phyloP scores from a whole-genome alignment of 805 yeast species.

The Wickerhamomyces mucosus region DNA sequence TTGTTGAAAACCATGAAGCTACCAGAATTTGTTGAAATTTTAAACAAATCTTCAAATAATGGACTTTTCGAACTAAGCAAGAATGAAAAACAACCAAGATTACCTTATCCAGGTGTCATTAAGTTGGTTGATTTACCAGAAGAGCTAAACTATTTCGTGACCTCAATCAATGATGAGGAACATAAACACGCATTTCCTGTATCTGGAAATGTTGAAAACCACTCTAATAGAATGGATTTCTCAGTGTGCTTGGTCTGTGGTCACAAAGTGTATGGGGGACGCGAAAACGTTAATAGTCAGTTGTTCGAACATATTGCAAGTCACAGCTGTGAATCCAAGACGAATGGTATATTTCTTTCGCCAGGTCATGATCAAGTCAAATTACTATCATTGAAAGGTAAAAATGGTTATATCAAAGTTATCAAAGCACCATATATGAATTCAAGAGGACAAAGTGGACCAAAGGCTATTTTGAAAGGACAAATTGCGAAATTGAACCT shows the following conservation, averaged over 20 bases:
- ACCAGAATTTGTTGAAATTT: constrained; percentile 4
- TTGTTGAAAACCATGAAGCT: constrained; percentile 7
- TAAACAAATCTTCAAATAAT: background rate
- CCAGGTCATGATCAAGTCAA: constrained; percentile 27
- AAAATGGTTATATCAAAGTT: constrained; percentile 23
- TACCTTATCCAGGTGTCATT: constrained; percentile 41
- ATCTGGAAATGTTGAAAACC: constrained; percentile 3
- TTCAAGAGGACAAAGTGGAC: constrained; percentile 65
- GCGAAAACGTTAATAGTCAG: too few relatives aligned
- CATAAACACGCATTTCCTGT: constrained; percentile 8
- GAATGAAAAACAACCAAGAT: too few relatives aligned
- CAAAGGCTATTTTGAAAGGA: constrained; percentile 43
- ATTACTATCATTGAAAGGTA: constrained; percentile 11
- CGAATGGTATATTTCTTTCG: constrained; percentile 26
- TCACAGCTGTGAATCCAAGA: constrained; percentile 11
- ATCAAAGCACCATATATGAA: constrained; percentile 66
- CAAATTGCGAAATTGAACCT: constrained; percentile 43
- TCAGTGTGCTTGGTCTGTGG: constrained; percentile 40
- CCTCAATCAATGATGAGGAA: constrained; percentile 15
- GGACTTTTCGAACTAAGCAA: background rate
- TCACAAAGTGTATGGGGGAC: constrained; percentile 25
- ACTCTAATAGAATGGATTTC: constrained; percentile 27
- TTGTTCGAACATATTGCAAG: constrained; percentile 22
- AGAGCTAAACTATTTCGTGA: constrained; percentile 30
- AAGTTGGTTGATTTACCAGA: constrained; percentile 44